Percentiles rank a stretch among this genome's conserved stretches.
Evolutionary conservation across 2,329 filamentous ascomycete species (phyloP).

Genomic region (Fusarium sp.): DNA sequence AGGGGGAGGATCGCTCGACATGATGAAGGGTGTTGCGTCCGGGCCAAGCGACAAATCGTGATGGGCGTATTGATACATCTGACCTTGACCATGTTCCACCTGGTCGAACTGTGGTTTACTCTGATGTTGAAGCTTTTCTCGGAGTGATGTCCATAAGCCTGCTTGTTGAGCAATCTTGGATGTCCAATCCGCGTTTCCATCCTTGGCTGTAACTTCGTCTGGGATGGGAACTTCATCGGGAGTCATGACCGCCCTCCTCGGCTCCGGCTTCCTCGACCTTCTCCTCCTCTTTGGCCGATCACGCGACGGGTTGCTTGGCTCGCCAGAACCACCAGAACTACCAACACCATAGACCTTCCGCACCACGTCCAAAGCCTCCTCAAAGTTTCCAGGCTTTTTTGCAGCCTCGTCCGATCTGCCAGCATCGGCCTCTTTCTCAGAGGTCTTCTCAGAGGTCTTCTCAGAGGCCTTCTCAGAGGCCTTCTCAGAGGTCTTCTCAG

Average conservation of each 20-base stretch:
- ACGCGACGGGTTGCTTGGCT: neutral
- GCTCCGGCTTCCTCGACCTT: slow-evolving; percentile 7
- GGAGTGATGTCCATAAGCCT: slow-evolving; percentile 47
- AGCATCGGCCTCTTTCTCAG: neutral
- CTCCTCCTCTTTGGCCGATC: neutral
- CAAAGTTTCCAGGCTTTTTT: slow-evolving; percentile 24
- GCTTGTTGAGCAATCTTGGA: slow-evolving; percentile 1
- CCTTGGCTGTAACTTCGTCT: neutral
- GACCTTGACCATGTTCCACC: neutral
- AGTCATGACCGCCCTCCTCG: neutral
- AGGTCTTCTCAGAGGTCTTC: neutral
- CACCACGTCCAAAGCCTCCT: slow-evolving; percentile 38
- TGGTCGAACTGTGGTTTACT: neutral
- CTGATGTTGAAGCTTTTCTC: slow-evolving; percentile 40
- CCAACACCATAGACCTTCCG: slow-evolving; percentile 42
- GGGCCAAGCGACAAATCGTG: neutral
- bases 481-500: neutral
- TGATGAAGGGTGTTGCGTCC: neutral
- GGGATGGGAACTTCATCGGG: neutral
- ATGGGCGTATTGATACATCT: neutral
- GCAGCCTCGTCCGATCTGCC: neutral
- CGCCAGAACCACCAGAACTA: slow-evolving; percentile 1
- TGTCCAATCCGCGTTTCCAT: neutral
- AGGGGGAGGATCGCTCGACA: neutral
- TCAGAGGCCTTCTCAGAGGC: neutral